Conservation (phyloP, 495 filamentous ascomycete genomes). For the Xanthoparmelia taractica region DNA sequence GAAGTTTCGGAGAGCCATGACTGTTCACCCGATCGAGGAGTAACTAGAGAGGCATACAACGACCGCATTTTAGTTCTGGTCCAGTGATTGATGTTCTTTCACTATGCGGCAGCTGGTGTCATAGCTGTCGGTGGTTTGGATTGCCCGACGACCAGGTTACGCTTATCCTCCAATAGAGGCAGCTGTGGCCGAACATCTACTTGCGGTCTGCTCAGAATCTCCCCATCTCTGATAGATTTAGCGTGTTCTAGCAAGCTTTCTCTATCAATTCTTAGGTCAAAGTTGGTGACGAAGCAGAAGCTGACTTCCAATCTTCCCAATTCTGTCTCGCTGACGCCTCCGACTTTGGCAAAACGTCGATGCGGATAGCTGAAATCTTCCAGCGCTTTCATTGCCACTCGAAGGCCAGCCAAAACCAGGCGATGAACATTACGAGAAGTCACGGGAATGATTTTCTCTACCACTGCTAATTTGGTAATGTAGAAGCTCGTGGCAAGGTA, state of each 20-base stretch:
- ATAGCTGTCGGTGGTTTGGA: neutral
- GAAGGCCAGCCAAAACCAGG: constrained; percentile 70
- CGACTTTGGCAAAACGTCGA: constrained; percentile 75
- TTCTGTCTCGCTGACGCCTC: constrained; percentile 74
- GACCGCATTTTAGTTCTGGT: neutral
- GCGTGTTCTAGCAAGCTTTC: constrained; percentile 49
- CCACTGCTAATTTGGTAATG: constrained; percentile 68
- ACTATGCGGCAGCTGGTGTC: constrained; percentile 12
- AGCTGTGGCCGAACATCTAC: constrained; percentile 21
- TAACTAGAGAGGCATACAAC: neutral
- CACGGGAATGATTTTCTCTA: constrained; percentile 64
- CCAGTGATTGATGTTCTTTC: neutral
- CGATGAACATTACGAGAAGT: constrained; percentile 81
- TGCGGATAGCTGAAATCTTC: constrained; percentile 87
- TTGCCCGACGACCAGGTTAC: constrained; percentile 6
- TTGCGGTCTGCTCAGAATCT: constrained; percentile 6
- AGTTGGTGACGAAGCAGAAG: constrained; percentile 78
- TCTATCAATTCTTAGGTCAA: constrained; percentile 66
- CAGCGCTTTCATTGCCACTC: constrained; percentile 85
- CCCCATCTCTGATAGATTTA: constrained; percentile 14
- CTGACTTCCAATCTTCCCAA: constrained; percentile 79
- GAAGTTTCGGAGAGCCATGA: neutral
- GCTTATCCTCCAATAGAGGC: constrained; percentile 17
- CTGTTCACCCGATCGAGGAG: neutral
- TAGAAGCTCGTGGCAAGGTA: constrained; percentile 92